Evolutionary conservation across 352 stramenopile species (phyloP), one percentile per base, ranked within the genome.

Genomic region (Pythium angustatum): DNA sequence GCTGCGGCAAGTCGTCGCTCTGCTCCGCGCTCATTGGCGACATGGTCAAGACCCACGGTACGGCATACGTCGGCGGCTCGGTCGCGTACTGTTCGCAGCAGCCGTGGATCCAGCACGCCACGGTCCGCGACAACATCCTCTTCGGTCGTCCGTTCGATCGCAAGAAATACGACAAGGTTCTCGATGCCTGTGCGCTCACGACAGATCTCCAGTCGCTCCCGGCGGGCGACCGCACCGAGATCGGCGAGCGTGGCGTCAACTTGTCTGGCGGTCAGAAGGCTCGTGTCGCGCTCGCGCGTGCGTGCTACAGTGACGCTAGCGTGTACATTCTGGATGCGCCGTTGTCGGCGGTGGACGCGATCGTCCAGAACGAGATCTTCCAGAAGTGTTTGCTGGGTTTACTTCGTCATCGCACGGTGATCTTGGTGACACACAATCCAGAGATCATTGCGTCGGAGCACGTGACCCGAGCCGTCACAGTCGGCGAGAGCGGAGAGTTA

Each of bases 321-420:
- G 83, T 78, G 22, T 91, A 87, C 68, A 53, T 98, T 6, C 70
- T 98, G 10, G 94, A 98, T 62, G 90, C 97, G 58, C 76, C 87
- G n/a, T 68, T 98, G 1, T 78, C 76, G n/a, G 91, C 92, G 11
- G 93, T 98, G 1, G 94, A 98, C 68, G 85, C 83, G 34, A 87
- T 98, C 71, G 93, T 98, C 27, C 91, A 83, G 28, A 82, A 83
- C 51, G 62, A 95, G 72, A 67, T 98, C 26, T 97, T 97, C 63
- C 14, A 58, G 17, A 66, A 66, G 45, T 71, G 64, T 24, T n/a
- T 71, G 10, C 43, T 63, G 5, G 51, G 58, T 19, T 40, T 71
- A 41, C 51, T 71, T 17, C 50, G 44, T 22, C 5, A 64, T 28
- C 62, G 61, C 38, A 69, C 47, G 2, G 36, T 65, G 15, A 26